Evolutionary conservation across 225 moss, liverwort and hornwort species (phyloP), one percentile per base, ranked within the genome.

Genomic region (Asterella californica): DNA sequence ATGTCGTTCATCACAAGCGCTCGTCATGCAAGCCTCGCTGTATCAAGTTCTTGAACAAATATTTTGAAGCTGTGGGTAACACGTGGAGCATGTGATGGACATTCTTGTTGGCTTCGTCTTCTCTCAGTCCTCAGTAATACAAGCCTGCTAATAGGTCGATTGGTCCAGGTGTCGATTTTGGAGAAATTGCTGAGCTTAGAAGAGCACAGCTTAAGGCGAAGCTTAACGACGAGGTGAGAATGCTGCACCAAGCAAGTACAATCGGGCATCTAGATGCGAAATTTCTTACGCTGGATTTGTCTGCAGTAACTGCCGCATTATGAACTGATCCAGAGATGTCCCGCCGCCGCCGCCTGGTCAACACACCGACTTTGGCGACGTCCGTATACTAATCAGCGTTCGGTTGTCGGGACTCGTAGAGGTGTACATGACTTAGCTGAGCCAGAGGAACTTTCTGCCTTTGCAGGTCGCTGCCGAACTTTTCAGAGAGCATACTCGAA

Each of bases 201-300:
- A 89, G 83, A 78, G 79, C 79, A 38, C 97, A 99, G 82, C 85
- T 92, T 5, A 91, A 92, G 79, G 71, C 92, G 75, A 99, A 93
- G 87, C 94, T 99, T 60, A 77, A 79, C 78, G 97, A 99, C 75
- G 97, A 99, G 92, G 95, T 95, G 72, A 83, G 32, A 47, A 38
- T 46, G 34, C 61, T 61, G n/a, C 2, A 25, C 10, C 19, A 61
- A 61, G 5, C 52, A 52, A 6, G 52, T 52, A 52, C 14, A n/a
- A n/a, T n/a, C n/a, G n/a, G n/a, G n/a, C n/a, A n/a, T n/a, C n/a
- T n/a, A n/a, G n/a, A n/a, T n/a, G n/a, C n/a, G n/a, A n/a, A n/a
- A n/a, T n/a, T n/a, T n/a, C n/a, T n/a, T n/a, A n/a, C n/a, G n/a
- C 24, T 57, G 21, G 24, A 57, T 24, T n/a, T 7, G 21, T 19